Percentiles rank a stretch among this genome's conserved stretches.
These are phyloP conservation scores for Kodamaea fungicola DNA, from an alignment of 1,139 yeast species.

Conservation along the genomic window DNA sequence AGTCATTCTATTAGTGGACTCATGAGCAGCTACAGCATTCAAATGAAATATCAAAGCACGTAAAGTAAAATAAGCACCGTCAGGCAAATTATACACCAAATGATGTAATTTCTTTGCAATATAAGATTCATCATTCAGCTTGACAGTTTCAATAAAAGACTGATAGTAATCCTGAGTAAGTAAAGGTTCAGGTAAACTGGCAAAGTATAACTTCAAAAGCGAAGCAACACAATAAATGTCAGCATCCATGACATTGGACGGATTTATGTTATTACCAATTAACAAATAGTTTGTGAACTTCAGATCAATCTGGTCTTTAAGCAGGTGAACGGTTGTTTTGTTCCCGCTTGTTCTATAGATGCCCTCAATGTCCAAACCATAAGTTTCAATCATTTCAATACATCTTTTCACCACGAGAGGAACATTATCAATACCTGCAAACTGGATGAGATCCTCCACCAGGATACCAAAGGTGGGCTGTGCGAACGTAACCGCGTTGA, in stretches of 20 bases:
- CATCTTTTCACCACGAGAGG: constrained; percentile 91
- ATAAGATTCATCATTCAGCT: constrained; percentile 45
- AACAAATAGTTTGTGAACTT: constrained; percentile 64
- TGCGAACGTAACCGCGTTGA: constrained; percentile 20
- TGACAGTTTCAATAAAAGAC: constrained; percentile 69
- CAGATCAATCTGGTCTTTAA: constrained; percentile 68
- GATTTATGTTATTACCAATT: constrained; percentile 43
- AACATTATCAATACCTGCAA: constrained; percentile 81
- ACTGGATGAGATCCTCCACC: constrained; percentile 68
- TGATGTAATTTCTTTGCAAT: constrained; percentile 81
- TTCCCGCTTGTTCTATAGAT: constrained; percentile 86
- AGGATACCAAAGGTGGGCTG: constrained; percentile 80
- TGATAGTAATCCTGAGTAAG: constrained; percentile 55
- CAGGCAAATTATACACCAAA: constrained; percentile 84
- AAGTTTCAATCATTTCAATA: constrained; percentile 77
- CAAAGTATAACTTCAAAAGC: constrained; percentile 64
- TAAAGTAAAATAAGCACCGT: constrained; percentile 90
- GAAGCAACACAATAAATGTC: constrained; percentile 74
- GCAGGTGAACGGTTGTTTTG: constrained; percentile 65
- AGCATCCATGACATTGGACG: constrained; percentile 53
- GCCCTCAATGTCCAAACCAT: constrained; percentile 85
- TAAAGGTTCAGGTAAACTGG: constrained; percentile 67
- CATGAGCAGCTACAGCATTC: constrained; percentile 65
- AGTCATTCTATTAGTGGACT: constrained; percentile 73
- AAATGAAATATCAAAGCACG: constrained; percentile 82